phyloP scores from a whole-genome alignment of 2,329 filamentous ascomycete genomes.

The Alternaria sp. region DNA sequence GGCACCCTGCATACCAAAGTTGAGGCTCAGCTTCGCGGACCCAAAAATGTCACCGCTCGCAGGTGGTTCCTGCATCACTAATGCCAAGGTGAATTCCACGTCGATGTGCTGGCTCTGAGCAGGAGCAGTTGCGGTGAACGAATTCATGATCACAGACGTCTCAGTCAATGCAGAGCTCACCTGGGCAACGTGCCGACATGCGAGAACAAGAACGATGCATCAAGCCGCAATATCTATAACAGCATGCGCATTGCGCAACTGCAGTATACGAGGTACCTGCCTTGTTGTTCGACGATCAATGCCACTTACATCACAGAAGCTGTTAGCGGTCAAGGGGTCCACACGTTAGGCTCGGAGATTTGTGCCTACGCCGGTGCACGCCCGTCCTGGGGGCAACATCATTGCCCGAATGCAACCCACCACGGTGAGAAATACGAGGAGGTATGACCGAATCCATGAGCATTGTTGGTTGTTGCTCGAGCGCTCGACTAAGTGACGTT shows the following conservation, averaged over 20 bases:
- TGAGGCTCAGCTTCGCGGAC: conserved; percentile 12
- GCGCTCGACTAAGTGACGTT: conserved; percentile 12
- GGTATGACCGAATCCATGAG: conserved; percentile 2
- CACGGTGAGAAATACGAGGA: not conserved
- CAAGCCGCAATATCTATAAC: not conserved
- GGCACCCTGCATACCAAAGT: conserved; percentile 3
- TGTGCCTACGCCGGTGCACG: conserved; percentile 2
- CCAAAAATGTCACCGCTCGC: conserved; percentile 13
- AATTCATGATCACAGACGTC: not conserved
- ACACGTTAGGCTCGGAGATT: conserved; percentile 4
- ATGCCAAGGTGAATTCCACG: not conserved
- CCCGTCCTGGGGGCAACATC: not conserved
- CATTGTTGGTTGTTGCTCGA: conserved; percentile 1
- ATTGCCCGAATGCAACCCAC: conserved; percentile 5
- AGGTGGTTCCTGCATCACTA: not conserved
- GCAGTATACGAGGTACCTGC: not conserved
- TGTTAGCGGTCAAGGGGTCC: not conserved
- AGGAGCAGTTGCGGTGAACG: not conserved
- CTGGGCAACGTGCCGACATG: not conserved
- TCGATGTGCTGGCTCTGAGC: not conserved
- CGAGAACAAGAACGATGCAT: not conserved
- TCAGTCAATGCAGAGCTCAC: not conserved
- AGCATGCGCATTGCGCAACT: not conserved
- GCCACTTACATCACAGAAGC: not conserved
- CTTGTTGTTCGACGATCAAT: conserved; percentile 1